Conservation (phyloP, 306 rosid species). For the Prunus persica region Prunus_persica_NCBIv2 NC_034014.1:4234501-4235000, state of each 20-base stretch:
- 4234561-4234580: too few species aligned
- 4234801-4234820: slow-evolving; percentile 31
- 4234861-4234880: slow-evolving; percentile 3
- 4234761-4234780: not conserved
- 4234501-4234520: not conserved
- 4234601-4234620: too few species aligned
- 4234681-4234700: too few species aligned
- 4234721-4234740: not conserved
- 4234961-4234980: too few species aligned
- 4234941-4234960: too few species aligned
- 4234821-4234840: slow-evolving; percentile 1
- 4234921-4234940: not conserved
- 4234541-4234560: not conserved
- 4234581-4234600: too few species aligned
- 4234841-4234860: slow-evolving; percentile 14
- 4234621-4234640: too few species aligned
- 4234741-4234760: slow-evolving; percentile 1
- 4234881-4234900: not conserved
- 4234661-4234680: too few species aligned
- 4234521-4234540: not conserved
- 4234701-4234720: too few species aligned
- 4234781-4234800: not conserved
- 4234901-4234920: not conserved
- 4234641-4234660: too few species aligned
- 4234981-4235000: too few species aligned